Evolutionary conservation across 129 eudicot genomes (phyloP).

Genomic region (Mikania micrantha): DNA sequence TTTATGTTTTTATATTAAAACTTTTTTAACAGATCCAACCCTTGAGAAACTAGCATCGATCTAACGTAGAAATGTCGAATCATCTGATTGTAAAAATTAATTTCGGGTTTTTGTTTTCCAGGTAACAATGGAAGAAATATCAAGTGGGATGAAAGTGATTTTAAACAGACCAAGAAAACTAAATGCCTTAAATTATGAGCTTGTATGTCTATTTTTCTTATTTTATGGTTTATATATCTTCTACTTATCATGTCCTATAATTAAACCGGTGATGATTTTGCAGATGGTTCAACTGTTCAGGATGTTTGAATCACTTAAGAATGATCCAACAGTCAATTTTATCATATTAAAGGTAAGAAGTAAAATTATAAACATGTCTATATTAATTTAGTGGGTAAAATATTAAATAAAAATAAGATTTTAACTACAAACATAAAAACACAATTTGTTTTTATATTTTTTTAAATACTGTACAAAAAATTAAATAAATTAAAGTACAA

Average conservation of each 20-base stretch:
- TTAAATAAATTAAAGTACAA: no score
- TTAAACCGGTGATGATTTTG: background rate
- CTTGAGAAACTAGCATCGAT: no score
- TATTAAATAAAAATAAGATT: no score
- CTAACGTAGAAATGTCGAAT: no score
- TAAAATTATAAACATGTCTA: no score
- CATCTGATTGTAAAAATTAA: no score
- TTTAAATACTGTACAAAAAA: no score
- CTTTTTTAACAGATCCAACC: no score
- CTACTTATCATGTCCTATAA: background rate
- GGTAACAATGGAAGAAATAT: constrained; percentile 19
- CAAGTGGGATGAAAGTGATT: constrained; percentile 23
- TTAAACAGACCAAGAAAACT: constrained; percentile 37
- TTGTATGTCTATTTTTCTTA: constrained; percentile 14
- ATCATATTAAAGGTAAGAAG: constrained; percentile 34
- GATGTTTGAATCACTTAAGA: constrained; percentile 21
- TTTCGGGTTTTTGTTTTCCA: background rate
- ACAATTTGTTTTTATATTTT: no score
- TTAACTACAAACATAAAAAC: no score
- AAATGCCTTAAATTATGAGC: constrained; percentile 29
- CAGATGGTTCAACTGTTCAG: constrained; percentile 32
- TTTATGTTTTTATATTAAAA: no score
- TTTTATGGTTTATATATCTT: background rate
- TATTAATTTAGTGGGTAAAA: no score
- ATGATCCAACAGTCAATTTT: constrained; percentile 31